Evolutionary conservation across 495 filamentous ascomycete species (phyloP), one percentile per base, ranked within the genome.

Genomic region (Penicillium nucicola): DNA sequence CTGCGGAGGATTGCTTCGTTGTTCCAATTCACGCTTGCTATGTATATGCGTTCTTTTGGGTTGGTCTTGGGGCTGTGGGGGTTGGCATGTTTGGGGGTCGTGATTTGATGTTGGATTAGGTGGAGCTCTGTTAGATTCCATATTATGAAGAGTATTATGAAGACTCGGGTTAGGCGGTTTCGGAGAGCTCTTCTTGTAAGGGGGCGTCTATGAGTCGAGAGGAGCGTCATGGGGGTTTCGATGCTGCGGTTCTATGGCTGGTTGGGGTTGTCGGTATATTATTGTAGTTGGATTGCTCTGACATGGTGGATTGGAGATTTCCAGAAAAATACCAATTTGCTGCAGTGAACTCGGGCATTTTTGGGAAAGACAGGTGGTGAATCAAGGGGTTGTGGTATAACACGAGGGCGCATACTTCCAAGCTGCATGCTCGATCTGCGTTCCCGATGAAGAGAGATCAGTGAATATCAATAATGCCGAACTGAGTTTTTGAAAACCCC

Each of bases 1-100:
- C 64, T 71, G 4, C 80, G 74, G 9, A 91, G 70, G 23, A 89
- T 76, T 15, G 58, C 39, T 46, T 82, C 87, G 55, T 82, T 85
- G 66, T 88, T 89, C 82, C 86, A 88, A 54, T 87, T 84, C 45
- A 82, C 68, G 55, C 78, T 81, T 2, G 85, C 79, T 44, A 89
- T 85, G 67, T 75, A 89, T 43, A 89, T 75, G 2, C 77, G 76
- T 49, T 78, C 66, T 17, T 38, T 22, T 22, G 20, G 20, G 2
- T 22, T 28, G 45, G 13, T 48, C 49, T 31, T 44, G 62, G 22
- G 62, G 59, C n/a, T 52, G 18, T 52, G 50, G 31, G 41, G 55
- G 31, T 53, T 36, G n/a, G 47, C 37, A 37, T 40, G 12, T 25
- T 66, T 55, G 42, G 48, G 43, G 41, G 59, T 48, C 48, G 39